Percentiles rank a stretch among this genome's conserved stretches.
Evolutionary conservation across 164 flowering plant genomes (phyloP).

Genomic region (Protea cynaroides): DNA sequence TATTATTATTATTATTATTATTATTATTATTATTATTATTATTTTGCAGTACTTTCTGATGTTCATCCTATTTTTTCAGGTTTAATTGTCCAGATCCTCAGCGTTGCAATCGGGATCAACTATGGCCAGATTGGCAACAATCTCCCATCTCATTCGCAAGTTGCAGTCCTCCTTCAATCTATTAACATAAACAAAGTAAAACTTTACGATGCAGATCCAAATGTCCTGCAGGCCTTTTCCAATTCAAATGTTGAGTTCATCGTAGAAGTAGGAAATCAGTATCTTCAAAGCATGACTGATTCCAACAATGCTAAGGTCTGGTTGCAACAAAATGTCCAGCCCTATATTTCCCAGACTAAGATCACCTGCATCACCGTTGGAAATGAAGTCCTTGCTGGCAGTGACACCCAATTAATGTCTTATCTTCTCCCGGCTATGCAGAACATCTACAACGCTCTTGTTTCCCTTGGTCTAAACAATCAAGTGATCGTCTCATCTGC

Average conservation of each 20-base stretch:
- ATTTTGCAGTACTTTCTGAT: neutral
- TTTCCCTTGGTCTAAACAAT: slow-evolving; percentile 39
- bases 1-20: no score
- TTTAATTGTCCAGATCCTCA: slow-evolving; percentile 16
- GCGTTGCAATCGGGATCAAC: slow-evolving; percentile 61
- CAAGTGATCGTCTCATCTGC: slow-evolving; percentile 70
- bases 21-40: no score
- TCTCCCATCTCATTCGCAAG: slow-evolving; percentile 62
- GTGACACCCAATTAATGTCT: slow-evolving; percentile 27
- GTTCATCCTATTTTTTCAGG: slow-evolving; percentile 22
- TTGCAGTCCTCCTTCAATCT: slow-evolving; percentile 46
- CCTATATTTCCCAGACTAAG: slow-evolving; percentile 43
- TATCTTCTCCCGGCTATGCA: slow-evolving; percentile 78
- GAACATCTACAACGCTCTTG: slow-evolving; percentile 45
- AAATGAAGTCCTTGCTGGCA: slow-evolving; percentile 54
- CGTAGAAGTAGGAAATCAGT: slow-evolving; percentile 51
- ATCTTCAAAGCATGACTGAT: slow-evolving; percentile 45
- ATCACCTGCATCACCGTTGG: slow-evolving; percentile 66
- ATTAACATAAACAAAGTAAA: slow-evolving; percentile 54
- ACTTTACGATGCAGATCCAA: slow-evolving; percentile 76
- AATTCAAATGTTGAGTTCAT: slow-evolving; percentile 61
- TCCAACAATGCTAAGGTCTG: slow-evolving; percentile 49
- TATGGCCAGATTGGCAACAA: slow-evolving; percentile 80
- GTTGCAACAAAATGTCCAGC: slow-evolving; percentile 47
- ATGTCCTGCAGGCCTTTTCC: slow-evolving; percentile 63